Percentiles rank a stretch among this genome's conserved stretches.
Conservation (phyloP, 257 asterid species). For the Salvia rosmarinus region DNA sequence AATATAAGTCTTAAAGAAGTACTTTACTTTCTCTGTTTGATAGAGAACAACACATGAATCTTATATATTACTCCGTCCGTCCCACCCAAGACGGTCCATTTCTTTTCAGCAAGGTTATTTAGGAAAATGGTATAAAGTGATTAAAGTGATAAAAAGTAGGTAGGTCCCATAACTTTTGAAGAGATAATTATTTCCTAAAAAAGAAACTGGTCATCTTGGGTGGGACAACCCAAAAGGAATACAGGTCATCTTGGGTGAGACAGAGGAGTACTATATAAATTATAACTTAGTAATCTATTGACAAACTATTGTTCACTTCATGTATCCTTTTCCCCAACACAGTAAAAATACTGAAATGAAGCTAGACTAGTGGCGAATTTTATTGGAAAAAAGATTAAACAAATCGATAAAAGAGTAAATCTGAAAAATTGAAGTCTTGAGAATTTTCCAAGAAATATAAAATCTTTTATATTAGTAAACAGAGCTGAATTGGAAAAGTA, state of each 20-base stretch:
- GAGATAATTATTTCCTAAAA: too few species aligned
- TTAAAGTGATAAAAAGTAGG: too few species aligned
- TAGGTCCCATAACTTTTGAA: too few species aligned
- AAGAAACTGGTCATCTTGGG: too few species aligned
- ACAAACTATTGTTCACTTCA: neutral
- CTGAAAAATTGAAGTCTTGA: neutral
- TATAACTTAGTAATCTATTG: neutral
- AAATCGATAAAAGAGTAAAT: neutral
- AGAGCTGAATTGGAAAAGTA: neutral
- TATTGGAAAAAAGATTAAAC: neutral
- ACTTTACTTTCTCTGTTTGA: neutral
- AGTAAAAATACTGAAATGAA: neutral
- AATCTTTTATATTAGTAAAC: neutral
- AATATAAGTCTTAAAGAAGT: neutral
- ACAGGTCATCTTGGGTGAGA: too few species aligned
- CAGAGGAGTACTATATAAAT: too few species aligned
- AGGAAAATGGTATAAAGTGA: too few species aligned
- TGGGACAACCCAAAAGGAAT: too few species aligned
- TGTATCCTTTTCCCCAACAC: neutral
- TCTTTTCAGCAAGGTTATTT: too few species aligned
- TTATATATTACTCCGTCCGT: neutral
- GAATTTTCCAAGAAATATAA: neutral
- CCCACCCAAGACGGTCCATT: too few species aligned
- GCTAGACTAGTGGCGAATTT: neutral
- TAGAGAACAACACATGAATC: conserved; percentile 11